These are phyloP conservation scores for Pelargonium cotyledonis DNA, from an alignment of 441 rosid genomes.

Conservation along the genomic window DNA sequence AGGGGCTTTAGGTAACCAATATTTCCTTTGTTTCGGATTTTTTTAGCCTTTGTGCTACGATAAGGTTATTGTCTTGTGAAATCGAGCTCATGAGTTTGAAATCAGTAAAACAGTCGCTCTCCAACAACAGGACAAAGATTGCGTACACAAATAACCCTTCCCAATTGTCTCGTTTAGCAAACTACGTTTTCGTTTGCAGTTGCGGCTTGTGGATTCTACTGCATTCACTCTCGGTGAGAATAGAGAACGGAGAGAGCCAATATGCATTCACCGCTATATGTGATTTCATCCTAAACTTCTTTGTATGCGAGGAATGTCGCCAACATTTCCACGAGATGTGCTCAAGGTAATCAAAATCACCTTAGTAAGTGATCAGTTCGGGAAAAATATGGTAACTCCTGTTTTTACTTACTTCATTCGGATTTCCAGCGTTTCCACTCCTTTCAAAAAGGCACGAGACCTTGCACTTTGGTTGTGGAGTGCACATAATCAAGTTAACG, in stretches of 20 bases:
- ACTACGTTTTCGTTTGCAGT: constrained; percentile 37
- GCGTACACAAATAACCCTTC: too few relatives aligned
- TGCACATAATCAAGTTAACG: constrained; percentile 77
- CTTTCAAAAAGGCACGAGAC: constrained; percentile 64
- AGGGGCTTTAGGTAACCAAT: constrained; percentile 81
- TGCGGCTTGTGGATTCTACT: constrained; percentile 95
- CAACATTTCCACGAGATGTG: constrained; percentile 79
- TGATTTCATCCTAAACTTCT: constrained; percentile 79
- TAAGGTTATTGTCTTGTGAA: too few relatives aligned
- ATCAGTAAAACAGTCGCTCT: too few relatives aligned
- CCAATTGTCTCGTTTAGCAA: neutral
- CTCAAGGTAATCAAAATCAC: constrained; percentile 48
- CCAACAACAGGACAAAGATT: too few relatives aligned
- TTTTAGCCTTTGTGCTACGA: too few relatives aligned
- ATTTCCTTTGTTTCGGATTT: neutral
- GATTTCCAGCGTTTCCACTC: constrained; percentile 50
- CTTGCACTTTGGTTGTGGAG: constrained; percentile 89
- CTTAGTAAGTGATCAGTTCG: neutral
- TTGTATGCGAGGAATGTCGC: constrained; percentile 89
- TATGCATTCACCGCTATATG: constrained; percentile 66
- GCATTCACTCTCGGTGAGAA: constrained; percentile 88
- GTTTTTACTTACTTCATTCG: neutral
- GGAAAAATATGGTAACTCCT: too few relatives aligned
- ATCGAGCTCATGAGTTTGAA: too few relatives aligned
- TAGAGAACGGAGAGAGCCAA: constrained; percentile 84